Base-by-base conservation (phyloP, 805 yeast species). In the Pichia pseudocactophila region DNA sequence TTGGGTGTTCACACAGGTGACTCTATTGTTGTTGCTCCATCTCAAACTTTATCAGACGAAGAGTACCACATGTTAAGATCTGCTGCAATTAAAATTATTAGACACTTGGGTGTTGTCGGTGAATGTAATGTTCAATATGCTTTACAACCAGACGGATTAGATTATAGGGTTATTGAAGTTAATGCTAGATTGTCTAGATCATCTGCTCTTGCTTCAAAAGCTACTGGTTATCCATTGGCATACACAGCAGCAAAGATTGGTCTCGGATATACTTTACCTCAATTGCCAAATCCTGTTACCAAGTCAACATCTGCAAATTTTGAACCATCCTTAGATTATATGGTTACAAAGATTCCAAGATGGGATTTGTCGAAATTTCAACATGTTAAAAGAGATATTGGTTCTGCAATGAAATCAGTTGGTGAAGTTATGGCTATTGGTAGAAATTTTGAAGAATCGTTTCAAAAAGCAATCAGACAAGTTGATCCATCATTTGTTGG, bases 371-470 rank as follows among this genome's bases (percentile, higher is more conserved):
- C 92, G 53, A 90, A 90, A 73, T 92, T 90, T 72, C 94, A 84
- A 63, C 95, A 87, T 59, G 98, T 90, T 50, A 84, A 86, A 63
- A 78, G 96, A 64, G 87, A 82, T 49, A 83, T 90, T 59, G 96
- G 96, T 37, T 85, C 96, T 9, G 80, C 97, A 35, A 90, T 90
- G 98, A 90, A 90, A 66, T 89, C 97, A 46, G 98, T 90, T 43
- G 98, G 98, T 64, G 98, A 90, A 68, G 98, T 90, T 46, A 90
- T 90, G 98, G 94, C 96, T 36, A 92, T 90, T 59, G 98, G 98
- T 59, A 82, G 98, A 69, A 90, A 80, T 50, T 90, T 90, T 61
- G 98, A 90, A 70, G 98, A 90, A 69, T 83, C 96, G 30, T 82
- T 90, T 74, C 97, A 92, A 71, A 90, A 90, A 73, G 97, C 97